Percentiles rank a stretch among this genome's conserved stretches.
Conservation (phyloP, 305 asterid species). For the Fraxinus ornus region DNA sequence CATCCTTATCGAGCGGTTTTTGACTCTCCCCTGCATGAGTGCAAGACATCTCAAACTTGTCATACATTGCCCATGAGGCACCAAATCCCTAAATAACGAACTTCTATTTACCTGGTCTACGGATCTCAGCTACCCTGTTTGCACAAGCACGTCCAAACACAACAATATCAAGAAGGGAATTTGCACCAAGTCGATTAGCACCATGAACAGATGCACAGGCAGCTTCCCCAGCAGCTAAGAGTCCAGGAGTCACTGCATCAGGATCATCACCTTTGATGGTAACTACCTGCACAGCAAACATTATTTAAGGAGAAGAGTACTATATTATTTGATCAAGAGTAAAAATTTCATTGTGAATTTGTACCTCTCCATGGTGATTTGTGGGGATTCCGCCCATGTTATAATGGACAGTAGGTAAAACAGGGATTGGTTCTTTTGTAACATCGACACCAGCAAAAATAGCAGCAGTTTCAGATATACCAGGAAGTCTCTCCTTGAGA, state of each 20-base stretch:
- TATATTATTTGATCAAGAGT: not conserved
- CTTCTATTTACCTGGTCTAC: constrained; percentile 56
- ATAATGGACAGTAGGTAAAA: constrained; percentile 94
- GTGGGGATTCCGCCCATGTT: constrained; percentile 99
- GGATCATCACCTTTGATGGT: constrained; percentile 73
- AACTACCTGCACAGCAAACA: constrained; percentile 59
- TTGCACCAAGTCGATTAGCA: constrained; percentile 99
- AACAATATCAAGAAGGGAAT: constrained; percentile 97
- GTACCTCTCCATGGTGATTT: constrained; percentile 94
- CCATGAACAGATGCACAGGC: constrained; percentile 99
- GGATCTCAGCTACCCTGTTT: constrained; percentile 93
- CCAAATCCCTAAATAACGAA: not conserved
- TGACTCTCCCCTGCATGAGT: constrained; percentile 67
- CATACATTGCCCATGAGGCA: constrained; percentile 9
- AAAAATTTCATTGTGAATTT: not conserved
- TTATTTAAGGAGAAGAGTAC: constrained; percentile 14
- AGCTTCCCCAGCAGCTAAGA: constrained; percentile 99
- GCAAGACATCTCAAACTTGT: constrained; percentile 24
- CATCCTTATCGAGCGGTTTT: constrained; percentile 76
- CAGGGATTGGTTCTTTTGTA: constrained; percentile 98
- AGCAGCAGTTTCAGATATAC: constrained; percentile 98
- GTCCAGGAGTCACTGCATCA: constrained; percentile 78
- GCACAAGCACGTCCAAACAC: constrained; percentile 99
- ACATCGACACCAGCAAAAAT: constrained; percentile 99
- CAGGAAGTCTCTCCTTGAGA: constrained; percentile 98